Percentiles rank a stretch among this genome's conserved stretches.
Evolutionary conservation across 306 rosid genomes (phyloP).

Genomic region (Datisca glomerata): DNA sequence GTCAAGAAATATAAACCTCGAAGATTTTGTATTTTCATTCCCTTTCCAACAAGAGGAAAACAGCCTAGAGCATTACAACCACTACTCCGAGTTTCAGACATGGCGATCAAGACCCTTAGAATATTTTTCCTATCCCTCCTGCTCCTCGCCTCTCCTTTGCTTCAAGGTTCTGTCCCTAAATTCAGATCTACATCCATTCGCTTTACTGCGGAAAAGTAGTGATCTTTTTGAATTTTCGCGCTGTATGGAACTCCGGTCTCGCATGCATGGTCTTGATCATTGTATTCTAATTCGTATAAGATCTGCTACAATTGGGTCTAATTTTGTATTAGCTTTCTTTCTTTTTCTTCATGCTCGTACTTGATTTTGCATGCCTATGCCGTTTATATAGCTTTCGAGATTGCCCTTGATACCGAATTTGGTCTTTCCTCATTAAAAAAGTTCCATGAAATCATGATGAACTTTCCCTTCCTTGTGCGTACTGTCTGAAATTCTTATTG

Average conservation of each 20-base stretch:
- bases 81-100: no score
- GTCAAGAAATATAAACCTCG: no score
- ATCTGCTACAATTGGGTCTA: neutral
- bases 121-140: slow-evolving; percentile 54
- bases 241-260: neutral
- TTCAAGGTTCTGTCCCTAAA: slow-evolving; percentile 40
- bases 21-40: no score
- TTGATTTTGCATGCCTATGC: neutral
- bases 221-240: neutral
- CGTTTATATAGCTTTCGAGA: neutral
- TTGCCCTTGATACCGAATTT: no score
- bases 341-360: neutral
- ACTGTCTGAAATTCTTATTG: neutral
- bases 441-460: no score
- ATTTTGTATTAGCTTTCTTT: neutral
- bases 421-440: no score
- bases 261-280: slow-evolving; percentile 5
- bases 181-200: slow-evolving; percentile 46
- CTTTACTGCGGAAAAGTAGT: neutral
- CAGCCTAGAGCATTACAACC: no score
- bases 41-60: no score
- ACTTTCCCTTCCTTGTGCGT: neutral
- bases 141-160: slow-evolving; percentile 57
- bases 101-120: slow-evolving; percentile 30
- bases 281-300: neutral